Percentiles rank a stretch among this genome's conserved stretches.
These are phyloP conservation scores for Malus hybrid DNA, from an alignment of 331 rosid genomes.

Conservation along the genomic window DNA sequence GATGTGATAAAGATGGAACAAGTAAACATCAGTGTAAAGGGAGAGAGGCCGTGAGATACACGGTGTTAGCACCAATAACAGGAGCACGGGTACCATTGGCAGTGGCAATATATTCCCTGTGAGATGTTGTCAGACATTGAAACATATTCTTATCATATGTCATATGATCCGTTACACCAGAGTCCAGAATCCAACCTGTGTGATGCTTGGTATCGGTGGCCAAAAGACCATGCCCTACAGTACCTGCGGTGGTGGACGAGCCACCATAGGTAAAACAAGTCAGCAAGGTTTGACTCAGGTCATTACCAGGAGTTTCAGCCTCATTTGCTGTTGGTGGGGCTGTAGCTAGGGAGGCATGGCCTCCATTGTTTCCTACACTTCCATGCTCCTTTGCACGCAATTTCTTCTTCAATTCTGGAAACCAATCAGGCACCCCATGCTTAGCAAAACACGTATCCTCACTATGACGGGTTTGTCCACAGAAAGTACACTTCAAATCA, in stretches of 20 bases:
- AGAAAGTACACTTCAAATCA: too few species aligned
- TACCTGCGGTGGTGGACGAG: not conserved
- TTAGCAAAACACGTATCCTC: not conserved
- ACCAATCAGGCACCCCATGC: too few species aligned
- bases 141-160: too few species aligned
- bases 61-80: not conserved
- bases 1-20: not conserved
- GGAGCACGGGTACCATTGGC: not conserved
- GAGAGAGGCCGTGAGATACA: not conserved
- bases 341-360: not conserved
- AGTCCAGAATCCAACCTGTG: not conserved
- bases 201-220: not conserved
- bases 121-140: not conserved
- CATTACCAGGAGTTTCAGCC: not conserved
- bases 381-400: too few species aligned
- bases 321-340: rapidly evolving
- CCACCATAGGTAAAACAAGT: not conserved
- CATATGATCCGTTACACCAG: too few species aligned
- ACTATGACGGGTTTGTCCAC: too few species aligned
- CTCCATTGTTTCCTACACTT: not conserved
- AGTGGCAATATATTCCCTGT: not conserved
- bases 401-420: too few species aligned
- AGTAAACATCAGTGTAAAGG: not conserved
- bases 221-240: not conserved
- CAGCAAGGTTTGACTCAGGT: not conserved